Evolutionary conservation across 768 basidiomycete species (phyloP).

Genomic region (Trametes cinnabarina): DNA sequence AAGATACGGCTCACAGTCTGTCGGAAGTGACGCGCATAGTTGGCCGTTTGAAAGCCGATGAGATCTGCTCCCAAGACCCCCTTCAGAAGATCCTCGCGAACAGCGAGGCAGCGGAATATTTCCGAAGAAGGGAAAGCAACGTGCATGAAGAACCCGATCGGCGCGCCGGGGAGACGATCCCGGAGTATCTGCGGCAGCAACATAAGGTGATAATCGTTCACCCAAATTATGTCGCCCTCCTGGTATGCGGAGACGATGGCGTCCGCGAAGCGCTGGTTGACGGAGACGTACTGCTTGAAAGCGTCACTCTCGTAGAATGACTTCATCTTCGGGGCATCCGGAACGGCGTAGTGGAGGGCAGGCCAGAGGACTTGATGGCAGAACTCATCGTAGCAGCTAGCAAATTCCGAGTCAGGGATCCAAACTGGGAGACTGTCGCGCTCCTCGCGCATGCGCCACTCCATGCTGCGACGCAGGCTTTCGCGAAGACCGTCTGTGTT

Average conservation of each 20-base stretch:
- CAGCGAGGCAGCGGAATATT: slow-evolving; percentile 89
- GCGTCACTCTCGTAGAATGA: slow-evolving; percentile 73
- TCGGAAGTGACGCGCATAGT: slow-evolving; percentile 80
- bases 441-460: slow-evolving; percentile 44
- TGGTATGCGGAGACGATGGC: slow-evolving; percentile 76
- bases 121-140: slow-evolving; percentile 95
- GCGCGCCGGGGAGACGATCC: slow-evolving; percentile 56
- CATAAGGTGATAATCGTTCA: slow-evolving; percentile 97
- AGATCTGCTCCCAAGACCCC: slow-evolving; percentile 94
- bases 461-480: slow-evolving; percentile 55
- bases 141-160: slow-evolving; percentile 94
- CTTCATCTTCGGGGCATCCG: slow-evolving; percentile 84
- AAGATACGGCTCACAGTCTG: slow-evolving; percentile 82
- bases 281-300: slow-evolving; percentile 83
- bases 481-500: slow-evolving; percentile 63
- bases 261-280: slow-evolving; percentile 89
- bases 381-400: slow-evolving; percentile 80
- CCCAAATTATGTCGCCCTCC: slow-evolving; percentile 89
- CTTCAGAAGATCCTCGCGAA: slow-evolving; percentile 71
- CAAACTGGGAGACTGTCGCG: slow-evolving; percentile 59
- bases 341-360: slow-evolving; percentile 80
- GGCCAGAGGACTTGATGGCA: slow-evolving; percentile 88
- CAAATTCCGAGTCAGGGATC: slow-evolving; percentile 80
- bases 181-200: slow-evolving; percentile 87
- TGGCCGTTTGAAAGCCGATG: slow-evolving; percentile 89